A percentile compares a stretch with the other conserved stretches of the same genome.
phyloP scores from a whole-genome alignment of 2,329 filamentous ascomycete species.

The Hypoxylon sp. region DNA sequence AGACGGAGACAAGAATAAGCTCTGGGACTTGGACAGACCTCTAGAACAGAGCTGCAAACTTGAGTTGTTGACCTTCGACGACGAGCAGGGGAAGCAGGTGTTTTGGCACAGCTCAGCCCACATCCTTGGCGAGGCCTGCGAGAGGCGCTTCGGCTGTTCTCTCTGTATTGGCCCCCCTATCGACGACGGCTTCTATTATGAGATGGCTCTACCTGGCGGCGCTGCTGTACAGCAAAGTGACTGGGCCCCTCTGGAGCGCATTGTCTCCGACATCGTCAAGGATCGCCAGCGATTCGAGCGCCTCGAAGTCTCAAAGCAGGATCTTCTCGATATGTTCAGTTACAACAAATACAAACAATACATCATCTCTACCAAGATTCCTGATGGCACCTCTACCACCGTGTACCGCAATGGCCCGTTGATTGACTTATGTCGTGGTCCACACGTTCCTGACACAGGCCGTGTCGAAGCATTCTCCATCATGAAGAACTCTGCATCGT shows the following conservation, averaged over 20 bases:
- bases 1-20: slow-evolving; percentile 76
- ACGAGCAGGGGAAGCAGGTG: slow-evolving; percentile 85
- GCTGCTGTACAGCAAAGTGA: slow-evolving; percentile 80
- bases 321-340: slow-evolving; percentile 94
- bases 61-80: slow-evolving; percentile 85
- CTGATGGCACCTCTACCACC: slow-evolving; percentile 90
- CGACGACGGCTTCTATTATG: slow-evolving; percentile 88
- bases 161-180: slow-evolving; percentile 95
- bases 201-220: slow-evolving; percentile 87
- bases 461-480: slow-evolving; percentile 96
- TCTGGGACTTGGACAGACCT: slow-evolving; percentile 95
- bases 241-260: slow-evolving; percentile 86
- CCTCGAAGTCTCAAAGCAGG: slow-evolving; percentile 88
- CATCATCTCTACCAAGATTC: slow-evolving; percentile 94
- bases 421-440: slow-evolving; percentile 95
- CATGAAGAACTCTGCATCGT: slow-evolving; percentile 82
- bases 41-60: slow-evolving; percentile 90
- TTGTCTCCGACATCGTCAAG: slow-evolving; percentile 89
- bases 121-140: slow-evolving; percentile 93
- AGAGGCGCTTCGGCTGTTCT: slow-evolving; percentile 90
- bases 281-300: slow-evolving; percentile 97
- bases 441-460: slow-evolving; percentile 93
- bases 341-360: slow-evolving; percentile 99
- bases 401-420: slow-evolving; percentile 95
- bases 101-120: slow-evolving; percentile 99